Conservation (phyloP, 2,329 filamentous ascomycete species). For the Alternaria infectoria region DNA sequence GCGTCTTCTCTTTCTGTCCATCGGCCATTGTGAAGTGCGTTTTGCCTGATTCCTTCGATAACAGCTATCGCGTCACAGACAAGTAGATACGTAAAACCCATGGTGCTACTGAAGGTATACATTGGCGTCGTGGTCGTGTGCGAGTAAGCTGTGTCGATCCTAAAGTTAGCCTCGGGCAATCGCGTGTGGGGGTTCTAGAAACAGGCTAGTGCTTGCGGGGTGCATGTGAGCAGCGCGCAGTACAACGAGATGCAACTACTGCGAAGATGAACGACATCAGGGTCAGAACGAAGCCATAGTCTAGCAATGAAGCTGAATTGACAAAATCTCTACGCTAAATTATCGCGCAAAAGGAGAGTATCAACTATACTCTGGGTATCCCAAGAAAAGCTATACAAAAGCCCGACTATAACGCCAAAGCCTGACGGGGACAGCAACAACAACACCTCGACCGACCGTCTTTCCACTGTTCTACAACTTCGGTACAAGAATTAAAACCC, state of each 20-base stretch:
- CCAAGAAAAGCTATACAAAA: slow-evolving; percentile 10
- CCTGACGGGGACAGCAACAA: not conserved
- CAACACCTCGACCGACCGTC: not conserved
- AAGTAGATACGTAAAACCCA: not conserved
- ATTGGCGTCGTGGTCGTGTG: not conserved
- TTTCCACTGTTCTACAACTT: slow-evolving; percentile 1
- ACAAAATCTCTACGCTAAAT: slow-evolving; percentile 3
- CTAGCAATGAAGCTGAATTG: slow-evolving; percentile 3
- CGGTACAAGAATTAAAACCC: not conserved
- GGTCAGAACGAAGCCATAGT: not conserved
- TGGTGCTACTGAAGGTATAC: not conserved
- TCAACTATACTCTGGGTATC: slow-evolving; percentile 16
- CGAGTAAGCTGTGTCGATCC: slow-evolving; percentile 21
- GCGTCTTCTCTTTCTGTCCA: slow-evolving; percentile 19
- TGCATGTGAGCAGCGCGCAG: too few species aligned
- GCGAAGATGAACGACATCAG: too few species aligned
- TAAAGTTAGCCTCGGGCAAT: slow-evolving; percentile 29
- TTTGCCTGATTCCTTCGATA: not conserved
- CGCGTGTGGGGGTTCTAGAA: not conserved
- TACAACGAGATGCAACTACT: too few species aligned
- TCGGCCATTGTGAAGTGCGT: slow-evolving; percentile 11
- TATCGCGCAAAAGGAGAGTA: slow-evolving; percentile 14
- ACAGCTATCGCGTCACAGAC: not conserved
- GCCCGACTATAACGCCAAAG: slow-evolving; percentile 2
- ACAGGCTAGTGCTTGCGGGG: slow-evolving; percentile 17